These are phyloP conservation scores for Scenedesmus sp. DNA, from an alignment of 163 green algal genomes.

Conservation along the genomic window DNA sequence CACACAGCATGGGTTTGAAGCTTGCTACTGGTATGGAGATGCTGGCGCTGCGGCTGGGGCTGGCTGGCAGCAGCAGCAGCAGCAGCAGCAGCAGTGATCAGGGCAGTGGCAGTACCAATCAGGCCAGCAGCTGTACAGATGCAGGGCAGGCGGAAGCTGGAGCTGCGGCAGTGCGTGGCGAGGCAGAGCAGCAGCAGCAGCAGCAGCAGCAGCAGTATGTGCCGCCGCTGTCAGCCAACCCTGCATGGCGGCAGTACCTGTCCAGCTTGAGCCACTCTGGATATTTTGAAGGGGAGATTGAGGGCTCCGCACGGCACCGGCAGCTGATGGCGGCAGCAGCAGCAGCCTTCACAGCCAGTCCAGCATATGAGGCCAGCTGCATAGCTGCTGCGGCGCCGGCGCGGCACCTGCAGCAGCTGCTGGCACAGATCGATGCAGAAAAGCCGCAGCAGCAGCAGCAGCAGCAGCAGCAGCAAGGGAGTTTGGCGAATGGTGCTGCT, in stretches of 20 bases:
- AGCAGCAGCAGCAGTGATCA: constrained; percentile 8
- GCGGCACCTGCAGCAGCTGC: constrained; percentile 15
- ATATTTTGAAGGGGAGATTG: constrained; percentile 56
- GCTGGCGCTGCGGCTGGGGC: constrained; percentile 21
- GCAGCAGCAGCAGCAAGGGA: background rate
- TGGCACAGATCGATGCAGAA: constrained; percentile 9
- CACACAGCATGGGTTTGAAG: constrained; percentile 81
- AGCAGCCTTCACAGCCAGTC: constrained; percentile 43
- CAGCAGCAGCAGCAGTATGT: constrained; percentile 30
- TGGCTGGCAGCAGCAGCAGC: constrained; percentile 26
- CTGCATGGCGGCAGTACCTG: constrained; percentile 53
- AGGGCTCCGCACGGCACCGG: constrained; percentile 57
- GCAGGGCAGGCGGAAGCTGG: background rate
- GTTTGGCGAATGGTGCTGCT: background rate
- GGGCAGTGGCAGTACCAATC: background rate
- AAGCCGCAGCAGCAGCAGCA: constrained; percentile 12
- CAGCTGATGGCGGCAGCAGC: constrained; percentile 56
- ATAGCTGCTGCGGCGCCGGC: background rate
- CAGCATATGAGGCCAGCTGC: constrained; percentile 35
- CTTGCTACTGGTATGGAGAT: constrained; percentile 84
- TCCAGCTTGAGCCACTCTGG: constrained; percentile 49
- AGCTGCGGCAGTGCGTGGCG: background rate
- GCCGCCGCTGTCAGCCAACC: constrained; percentile 31
- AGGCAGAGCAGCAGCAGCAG: constrained; percentile 6
- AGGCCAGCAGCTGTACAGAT: background rate